A percentile compares a stretch with the other conserved stretches of the same genome.
Conservation (phyloP, 2,329 filamentous ascomycete species). For the Alternaria arborescens region DNA sequence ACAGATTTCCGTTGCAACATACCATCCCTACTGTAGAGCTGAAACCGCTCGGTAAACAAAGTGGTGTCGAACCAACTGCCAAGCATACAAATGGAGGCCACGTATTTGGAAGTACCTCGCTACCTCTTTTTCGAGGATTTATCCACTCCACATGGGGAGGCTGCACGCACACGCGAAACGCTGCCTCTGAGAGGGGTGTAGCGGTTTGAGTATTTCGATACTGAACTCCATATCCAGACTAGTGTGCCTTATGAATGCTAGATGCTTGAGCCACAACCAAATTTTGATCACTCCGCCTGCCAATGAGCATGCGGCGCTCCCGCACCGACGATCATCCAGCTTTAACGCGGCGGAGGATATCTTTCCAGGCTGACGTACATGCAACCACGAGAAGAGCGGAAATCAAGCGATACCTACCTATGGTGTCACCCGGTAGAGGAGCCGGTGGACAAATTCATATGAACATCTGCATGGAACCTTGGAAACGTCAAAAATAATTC, state of each 20-base stretch:
- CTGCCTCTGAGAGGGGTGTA: neutral
- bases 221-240: neutral
- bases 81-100: neutral
- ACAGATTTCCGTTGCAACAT: neutral
- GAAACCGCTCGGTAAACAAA: neutral
- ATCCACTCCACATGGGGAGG: neutral
- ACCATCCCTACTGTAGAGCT: neutral
- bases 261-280: conserved; percentile 3
- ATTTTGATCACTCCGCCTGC: neutral
- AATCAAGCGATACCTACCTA: neutral
- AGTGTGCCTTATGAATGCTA: neutral
- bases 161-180: neutral
- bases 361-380: neutral
- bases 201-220: neutral
- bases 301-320: conserved; percentile 5
- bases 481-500: neutral
- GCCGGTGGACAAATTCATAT: neutral
- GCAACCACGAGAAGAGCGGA: neutral
- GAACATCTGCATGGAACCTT: conserved; percentile 4
- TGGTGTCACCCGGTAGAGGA: neutral
- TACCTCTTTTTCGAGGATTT: neutral
- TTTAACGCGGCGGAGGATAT: neutral
- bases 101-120: neutral
- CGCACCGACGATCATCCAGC: neutral
- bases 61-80: neutral